Evolutionary conservation across 1,284 basidiomycete species (phyloP), one percentile per base, ranked within the genome.

Genomic region (Lentinula novae-zelandiae): DNA sequence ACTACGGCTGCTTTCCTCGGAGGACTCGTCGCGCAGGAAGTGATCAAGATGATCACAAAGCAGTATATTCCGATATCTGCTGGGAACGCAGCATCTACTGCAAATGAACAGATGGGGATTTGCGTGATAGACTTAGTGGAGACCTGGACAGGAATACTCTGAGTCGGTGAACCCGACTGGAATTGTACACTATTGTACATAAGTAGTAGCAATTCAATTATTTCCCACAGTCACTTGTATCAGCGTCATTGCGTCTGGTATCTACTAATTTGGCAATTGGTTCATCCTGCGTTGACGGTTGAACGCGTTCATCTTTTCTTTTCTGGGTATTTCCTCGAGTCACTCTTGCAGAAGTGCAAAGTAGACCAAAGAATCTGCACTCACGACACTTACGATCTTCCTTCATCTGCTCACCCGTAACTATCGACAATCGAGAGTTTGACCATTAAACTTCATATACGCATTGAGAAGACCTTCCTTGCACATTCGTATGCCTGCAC

Each of bases 21-120:
- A 13, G 97, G 96, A 0, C 74, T 99, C 17, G 91, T 96, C 31
- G 95, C 95, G n/a, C 97, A 99, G 69, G 97, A 99, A 74, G 87
- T 89, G 6, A 98, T 99, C 83, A 99, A 99, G 82, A 82, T 98
- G 74, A 90, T 98, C 68, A 98, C 96, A 63, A 89, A 88, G 70
- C 97, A 99, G 75, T 99, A 99, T 73, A 82, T 95, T 20, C 96
- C 96, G 2, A 82, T 97, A 61, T 87, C 54, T 34, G 54, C 54
- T 9, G 54, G 54, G 9, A 46, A 56, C 27, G 54, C 54, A 27
- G 22, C 54, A 17, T 56, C 54, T 17, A 9, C 39, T 56, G 42
- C 12, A 33, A 42, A 56, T 56, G 54, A 46, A 8, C 40, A 48
- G 22, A 27, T 92, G 67, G 93, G 95, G 20, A 90, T 89, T 63